Evolutionary conservation across 257 asterid species (phyloP), one percentile per base, ranked within the genome.

Genomic region (Lithospermum erythrorhizon): DNA sequence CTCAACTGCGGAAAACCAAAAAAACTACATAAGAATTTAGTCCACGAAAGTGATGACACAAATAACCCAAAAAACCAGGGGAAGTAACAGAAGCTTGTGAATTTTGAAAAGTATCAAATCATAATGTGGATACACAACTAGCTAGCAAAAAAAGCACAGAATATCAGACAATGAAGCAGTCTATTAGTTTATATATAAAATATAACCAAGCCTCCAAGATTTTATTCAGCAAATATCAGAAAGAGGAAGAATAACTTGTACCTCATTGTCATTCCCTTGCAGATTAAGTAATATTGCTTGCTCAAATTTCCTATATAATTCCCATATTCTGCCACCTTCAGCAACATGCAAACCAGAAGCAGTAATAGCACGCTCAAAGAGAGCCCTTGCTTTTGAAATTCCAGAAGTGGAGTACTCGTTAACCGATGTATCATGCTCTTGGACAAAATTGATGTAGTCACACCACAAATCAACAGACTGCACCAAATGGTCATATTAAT

Each of bases 391-490:
- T 81, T 84, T 89, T 6, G 85, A 80, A 66, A 84, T 79, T 62
- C 96, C 97, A 74, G 61, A 67, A 2, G 81, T 63, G 45, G 95
- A 80, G 73, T 76, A 73, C 67, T 76, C 83, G 47, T 76, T 72
- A 30, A 91, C 78, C 20, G 78, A 63, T 23, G 87, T 79, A 70
- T 89, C 95, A 69, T 77, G 61, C 64, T 84, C 94, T 85, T 84
- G 90, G 69, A 84, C 76, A 78, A 81, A 89, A 73, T 76, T 84
- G 68, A 89, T 64, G 84, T 86, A 93, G 80, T 89, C 94, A 32
- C 95, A 81, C 99, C 97, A 93, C 57, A 93, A 79, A 59, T 76
- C 74, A 75, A 93, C 87, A 64, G 97, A 93, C 97, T 93, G 89
- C 76, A 80, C 23, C 59, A 75, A 73, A 68, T 66, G 49, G 49